Base-by-base conservation (phyloP, 306 rosid species). In the Prunus dulcis region DNA sequence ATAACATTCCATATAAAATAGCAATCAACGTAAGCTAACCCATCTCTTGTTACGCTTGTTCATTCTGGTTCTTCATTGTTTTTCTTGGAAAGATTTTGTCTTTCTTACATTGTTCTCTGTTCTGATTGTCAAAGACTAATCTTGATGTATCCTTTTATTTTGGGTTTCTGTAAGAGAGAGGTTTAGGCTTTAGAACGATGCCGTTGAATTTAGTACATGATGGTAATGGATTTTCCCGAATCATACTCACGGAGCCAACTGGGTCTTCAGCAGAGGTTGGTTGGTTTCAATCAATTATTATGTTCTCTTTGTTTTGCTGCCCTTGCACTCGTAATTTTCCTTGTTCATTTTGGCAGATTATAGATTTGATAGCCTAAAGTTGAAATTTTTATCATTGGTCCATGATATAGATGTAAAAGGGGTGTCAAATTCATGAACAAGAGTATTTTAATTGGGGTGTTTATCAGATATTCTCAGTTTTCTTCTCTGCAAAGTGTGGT, bases 221-320 rank as follows among this genome's bases (percentile, higher is more conserved):
- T 43, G 84, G 61, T 5, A 80, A 84, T 78, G 92, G 91, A 72
- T 79, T 86, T 23, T 85, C 92, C 9, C 67, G 92, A 76, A 72
- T 89, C 79, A 50, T 80, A 58, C 82, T 91, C 67, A 83, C 89
- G 38, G 97, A 91, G 73, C 88, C 91, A 18, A 68, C 79, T 34
- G 94, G 97, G 64, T 86, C 94, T 60, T 87, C 94, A 30, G 91
- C 84, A 2, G 92, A 89, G 92, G 97, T 90, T 80, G 14, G 85
- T 81, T 71, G 9, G 19, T 20, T 20, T 51, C 56, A 55, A 55
- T 60, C 9, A 12, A 60, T 5, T 5, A 23, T 13, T 13, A 23
- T 25, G 53, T 65, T 71, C 72, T 43, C 50, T 13, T 50, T 46
- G 47, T 55, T 72, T 43, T 65, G 27, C 55, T 65, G 53, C 53